A percentile compares a stretch with the other conserved stretches of the same genome.
phyloP scores from a whole-genome alignment of 108 stramenopile genomes.

The Fistulifera solaris region DNA sequence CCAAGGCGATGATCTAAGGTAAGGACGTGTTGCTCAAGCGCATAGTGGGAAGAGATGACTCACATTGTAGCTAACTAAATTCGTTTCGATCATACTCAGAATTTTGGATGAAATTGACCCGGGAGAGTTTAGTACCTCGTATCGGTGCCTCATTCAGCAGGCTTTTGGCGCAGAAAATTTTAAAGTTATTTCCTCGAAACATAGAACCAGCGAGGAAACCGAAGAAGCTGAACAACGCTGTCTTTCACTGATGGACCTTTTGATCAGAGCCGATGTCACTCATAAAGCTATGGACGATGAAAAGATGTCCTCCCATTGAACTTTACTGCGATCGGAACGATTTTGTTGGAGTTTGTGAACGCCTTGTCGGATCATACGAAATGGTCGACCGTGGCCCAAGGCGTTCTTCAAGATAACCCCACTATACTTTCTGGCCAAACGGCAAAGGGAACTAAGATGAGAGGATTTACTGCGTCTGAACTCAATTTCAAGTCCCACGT shows the following conservation, averaged over 20 bases:
- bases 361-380: too few relatives aligned
- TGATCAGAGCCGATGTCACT: neutral
- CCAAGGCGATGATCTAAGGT: too few relatives aligned
- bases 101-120: neutral
- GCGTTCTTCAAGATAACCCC: neutral
- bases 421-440: neutral
- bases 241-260: neutral
- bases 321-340: neutral
- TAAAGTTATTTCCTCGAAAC: too few relatives aligned
- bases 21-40: too few relatives aligned
- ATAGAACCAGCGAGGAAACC: too few relatives aligned
- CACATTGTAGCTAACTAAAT: too few relatives aligned
- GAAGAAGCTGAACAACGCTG: neutral
- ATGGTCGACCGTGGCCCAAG: too few relatives aligned
- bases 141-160: neutral
- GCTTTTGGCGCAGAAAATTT: neutral
- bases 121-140: neutral
- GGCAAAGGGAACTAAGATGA: neutral
- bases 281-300: slow-evolving; percentile 4
- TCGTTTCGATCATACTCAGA: neutral
- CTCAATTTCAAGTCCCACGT: neutral
- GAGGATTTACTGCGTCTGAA: neutral
- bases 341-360: too few relatives aligned
- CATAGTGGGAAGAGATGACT: too few relatives aligned
- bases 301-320: neutral